phyloP scores from a whole-genome alignment of 129 eudicot genomes.

The Sambucus nigra region DNA sequence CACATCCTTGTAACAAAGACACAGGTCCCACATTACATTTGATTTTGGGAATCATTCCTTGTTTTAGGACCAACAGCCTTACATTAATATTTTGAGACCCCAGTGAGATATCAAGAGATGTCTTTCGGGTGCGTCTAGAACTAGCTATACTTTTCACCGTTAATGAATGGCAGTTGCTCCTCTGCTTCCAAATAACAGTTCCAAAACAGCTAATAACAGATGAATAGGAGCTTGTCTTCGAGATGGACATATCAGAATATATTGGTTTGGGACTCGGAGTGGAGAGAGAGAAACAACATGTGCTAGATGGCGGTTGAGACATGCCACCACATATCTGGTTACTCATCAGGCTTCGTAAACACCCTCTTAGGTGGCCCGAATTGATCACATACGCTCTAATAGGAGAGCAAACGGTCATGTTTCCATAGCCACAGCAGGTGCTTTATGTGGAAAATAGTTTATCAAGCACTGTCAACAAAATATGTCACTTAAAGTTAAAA shows the following conservation, averaged over 20 bases:
- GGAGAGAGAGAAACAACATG: constrained; percentile 29
- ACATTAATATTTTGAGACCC: constrained; percentile 27
- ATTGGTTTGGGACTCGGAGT: constrained; percentile 22
- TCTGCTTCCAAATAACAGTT: constrained; percentile 19
- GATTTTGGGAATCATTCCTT: constrained; percentile 33
- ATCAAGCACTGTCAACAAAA: constrained; percentile 13
- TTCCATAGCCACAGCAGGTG: constrained; percentile 24
- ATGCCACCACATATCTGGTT: constrained; percentile 18
- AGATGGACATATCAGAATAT: constrained; percentile 14
- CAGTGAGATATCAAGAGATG: constrained; percentile 25
- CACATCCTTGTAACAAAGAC: constrained; percentile 42
- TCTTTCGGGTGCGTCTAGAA: constrained; percentile 23
- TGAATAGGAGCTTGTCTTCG: constrained; percentile 20
- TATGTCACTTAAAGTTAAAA: not conserved
- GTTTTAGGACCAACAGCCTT: constrained; percentile 37
- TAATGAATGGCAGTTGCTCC: constrained; percentile 21
- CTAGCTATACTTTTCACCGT: constrained; percentile 30
- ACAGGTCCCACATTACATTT: constrained; percentile 37
- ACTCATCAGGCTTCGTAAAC: constrained; percentile 27
- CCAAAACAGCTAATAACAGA: constrained; percentile 14
- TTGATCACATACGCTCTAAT: constrained; percentile 25
- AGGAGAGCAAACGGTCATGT: constrained; percentile 38
- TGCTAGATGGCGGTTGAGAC: constrained; percentile 22
- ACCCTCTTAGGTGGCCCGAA: constrained; percentile 18
- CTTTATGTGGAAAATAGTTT: not conserved